A percentile compares a stretch with the other conserved stretches of the same genome.
Evolutionary conservation across 1,284 basidiomycete genomes (phyloP).

Genomic region (Pseudozyma sp.): DNA sequence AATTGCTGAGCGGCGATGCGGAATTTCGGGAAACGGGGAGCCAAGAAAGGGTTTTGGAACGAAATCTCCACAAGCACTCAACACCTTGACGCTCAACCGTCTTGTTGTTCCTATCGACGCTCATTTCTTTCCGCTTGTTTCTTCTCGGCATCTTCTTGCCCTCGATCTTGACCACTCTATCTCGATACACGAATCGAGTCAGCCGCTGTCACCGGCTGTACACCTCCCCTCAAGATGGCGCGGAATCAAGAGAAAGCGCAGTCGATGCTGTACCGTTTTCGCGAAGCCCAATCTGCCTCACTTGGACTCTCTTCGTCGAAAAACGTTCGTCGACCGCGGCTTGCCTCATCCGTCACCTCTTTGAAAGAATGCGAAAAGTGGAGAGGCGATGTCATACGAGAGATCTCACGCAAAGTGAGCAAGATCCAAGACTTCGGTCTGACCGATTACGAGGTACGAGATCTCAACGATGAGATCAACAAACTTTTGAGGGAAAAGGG

Average conservation of each 20-base stretch:
- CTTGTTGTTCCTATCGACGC: too few relatives aligned
- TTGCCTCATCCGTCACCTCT: constrained; percentile 90
- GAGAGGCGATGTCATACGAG: constrained; percentile 92
- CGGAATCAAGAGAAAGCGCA: constrained; percentile 68
- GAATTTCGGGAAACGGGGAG: not conserved
- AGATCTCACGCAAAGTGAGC: constrained; percentile 94
- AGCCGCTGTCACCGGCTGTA: not conserved
- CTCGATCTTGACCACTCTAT: not conserved
- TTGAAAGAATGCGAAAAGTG: constrained; percentile 93
- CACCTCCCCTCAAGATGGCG: constrained; percentile 50
- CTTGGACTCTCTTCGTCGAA: constrained; percentile 80
- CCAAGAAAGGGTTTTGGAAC: not conserved
- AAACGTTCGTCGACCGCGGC: constrained; percentile 83
- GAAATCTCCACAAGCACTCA: constrained; percentile 1
- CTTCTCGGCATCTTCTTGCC: not conserved
- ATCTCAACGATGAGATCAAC: constrained; percentile 98
- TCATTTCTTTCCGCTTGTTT: too few relatives aligned
- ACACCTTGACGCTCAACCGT: not conserved
- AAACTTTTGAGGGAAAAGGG: constrained; percentile 92
- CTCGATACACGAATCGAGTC: not conserved
- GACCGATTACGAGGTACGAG: constrained; percentile 94
- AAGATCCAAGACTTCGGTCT: constrained; percentile 96
- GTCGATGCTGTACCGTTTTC: constrained; percentile 98
- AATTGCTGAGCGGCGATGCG: not conserved
- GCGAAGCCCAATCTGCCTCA: constrained; percentile 94